Conservation (phyloP, 192 early-diverging fungal genomes). For the Coemansia sp. region DNA sequence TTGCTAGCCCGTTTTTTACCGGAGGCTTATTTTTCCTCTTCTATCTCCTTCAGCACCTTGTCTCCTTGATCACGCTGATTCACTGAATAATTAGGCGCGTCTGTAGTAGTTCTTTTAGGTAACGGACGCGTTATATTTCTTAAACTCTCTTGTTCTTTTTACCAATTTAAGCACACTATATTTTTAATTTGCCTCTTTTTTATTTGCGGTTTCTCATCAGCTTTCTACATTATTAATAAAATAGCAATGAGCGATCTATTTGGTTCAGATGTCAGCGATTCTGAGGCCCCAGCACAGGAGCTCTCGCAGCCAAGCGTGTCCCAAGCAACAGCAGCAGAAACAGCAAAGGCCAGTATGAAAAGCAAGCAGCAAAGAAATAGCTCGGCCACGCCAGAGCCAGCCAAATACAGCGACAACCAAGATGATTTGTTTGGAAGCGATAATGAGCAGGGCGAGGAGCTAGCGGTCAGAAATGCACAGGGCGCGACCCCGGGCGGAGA, state of each 20-base stretch:
- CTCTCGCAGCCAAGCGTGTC: constrained; percentile 11
- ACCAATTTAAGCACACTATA: neutral
- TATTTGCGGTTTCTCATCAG: neutral
- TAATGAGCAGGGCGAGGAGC: neutral
- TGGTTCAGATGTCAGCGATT: constrained; percentile 47
- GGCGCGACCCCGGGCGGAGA: neutral
- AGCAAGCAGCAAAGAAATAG: neutral
- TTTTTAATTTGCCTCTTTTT: neutral
- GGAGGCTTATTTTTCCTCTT: too few relatives aligned
- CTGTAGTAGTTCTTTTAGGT: too few relatives aligned
- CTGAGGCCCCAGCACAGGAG: constrained; percentile 12
- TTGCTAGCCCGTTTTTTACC: too few relatives aligned
- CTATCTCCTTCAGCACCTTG: too few relatives aligned
- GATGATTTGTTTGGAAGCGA: constrained; percentile 16
- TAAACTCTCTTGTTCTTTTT: neutral
- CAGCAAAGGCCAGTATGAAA: neutral
- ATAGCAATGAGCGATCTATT: constrained; percentile 45
- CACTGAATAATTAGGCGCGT: too few relatives aligned
- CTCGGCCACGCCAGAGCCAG: constrained; percentile 29
- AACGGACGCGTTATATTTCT: neutral
- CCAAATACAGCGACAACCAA: neutral
- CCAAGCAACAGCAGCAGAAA: neutral
- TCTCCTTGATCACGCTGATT: too few relatives aligned
- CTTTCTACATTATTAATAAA: neutral
- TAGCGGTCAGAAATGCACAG: neutral